Percentiles rank a stretch among this genome's conserved stretches.
Evolutionary conservation across 2,329 filamentous ascomycete species (phyloP).

Genomic region (Dactylellina parvicollis): DNA sequence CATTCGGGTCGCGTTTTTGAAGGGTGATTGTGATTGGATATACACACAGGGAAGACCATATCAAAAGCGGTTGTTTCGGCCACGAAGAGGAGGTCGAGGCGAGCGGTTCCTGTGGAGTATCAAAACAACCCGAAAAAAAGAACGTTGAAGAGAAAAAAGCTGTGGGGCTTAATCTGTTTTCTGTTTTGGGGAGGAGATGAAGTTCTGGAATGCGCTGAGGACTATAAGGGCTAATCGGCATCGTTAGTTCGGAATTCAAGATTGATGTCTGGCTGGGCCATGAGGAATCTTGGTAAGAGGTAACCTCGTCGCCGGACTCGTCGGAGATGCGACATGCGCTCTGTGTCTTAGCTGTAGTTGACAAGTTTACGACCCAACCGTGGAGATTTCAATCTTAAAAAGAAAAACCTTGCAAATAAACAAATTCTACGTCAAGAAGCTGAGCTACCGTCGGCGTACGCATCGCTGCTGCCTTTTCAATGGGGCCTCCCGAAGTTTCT

Average conservation of each 20-base stretch:
- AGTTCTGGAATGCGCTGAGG: constrained; percentile 1
- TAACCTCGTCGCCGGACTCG: constrained; percentile 14
- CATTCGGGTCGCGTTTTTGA: constrained; percentile 8
- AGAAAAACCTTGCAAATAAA: constrained; percentile 9
- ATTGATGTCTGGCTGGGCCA: neutral
- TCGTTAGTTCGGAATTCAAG: constrained; percentile 7
- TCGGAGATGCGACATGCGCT: neutral
- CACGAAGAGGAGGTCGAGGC: constrained; percentile 6
- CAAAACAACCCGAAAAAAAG: neutral
- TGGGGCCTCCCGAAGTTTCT: neutral
- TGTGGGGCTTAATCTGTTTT: constrained; percentile 19
- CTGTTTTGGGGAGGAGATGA: constrained; percentile 36
- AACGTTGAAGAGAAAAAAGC: neutral
- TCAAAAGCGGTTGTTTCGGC: neutral
- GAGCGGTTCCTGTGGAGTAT: neutral
- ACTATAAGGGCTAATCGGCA: neutral
- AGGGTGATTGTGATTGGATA: constrained; percentile 1
- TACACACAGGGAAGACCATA: neutral
- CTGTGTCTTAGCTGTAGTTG: constrained; percentile 1
- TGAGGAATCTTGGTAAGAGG: constrained; percentile 21
- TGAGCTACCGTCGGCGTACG: neutral
- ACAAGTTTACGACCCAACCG: neutral
- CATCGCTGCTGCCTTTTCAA: constrained; percentile 36
- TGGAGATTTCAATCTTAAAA: neutral
- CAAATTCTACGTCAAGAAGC: neutral